Conservation (phyloP, 176 grass and related monocot species). For the Secale cereale region DNA sequence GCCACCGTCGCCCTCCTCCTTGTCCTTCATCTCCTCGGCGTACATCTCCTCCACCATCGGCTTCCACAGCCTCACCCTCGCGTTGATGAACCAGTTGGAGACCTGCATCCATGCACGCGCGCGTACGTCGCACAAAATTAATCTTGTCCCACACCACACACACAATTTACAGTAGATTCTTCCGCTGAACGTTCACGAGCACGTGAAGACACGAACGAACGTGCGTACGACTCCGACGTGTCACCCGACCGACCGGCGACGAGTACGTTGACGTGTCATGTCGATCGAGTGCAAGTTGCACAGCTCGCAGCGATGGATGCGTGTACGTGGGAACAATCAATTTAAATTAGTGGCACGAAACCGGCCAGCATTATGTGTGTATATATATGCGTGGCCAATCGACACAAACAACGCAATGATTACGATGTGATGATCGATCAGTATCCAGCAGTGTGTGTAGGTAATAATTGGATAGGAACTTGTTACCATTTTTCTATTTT, state of each 20-base stretch:
- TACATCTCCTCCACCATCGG: conserved; percentile 92
- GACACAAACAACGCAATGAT: conserved; percentile 20
- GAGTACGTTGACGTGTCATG: conserved; percentile 7
- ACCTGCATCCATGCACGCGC: conserved; percentile 38
- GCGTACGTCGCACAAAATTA: not conserved
- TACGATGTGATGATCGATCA: conserved; percentile 25
- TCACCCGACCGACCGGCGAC: conserved; percentile 6
- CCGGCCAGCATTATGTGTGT: not conserved
- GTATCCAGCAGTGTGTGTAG: not conserved
- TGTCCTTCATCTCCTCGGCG: conserved; percentile 63
- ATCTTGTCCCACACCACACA: not conserved
- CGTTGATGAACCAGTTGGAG: conserved; percentile 69
- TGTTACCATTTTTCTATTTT: not conserved
- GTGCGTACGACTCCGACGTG: conserved; percentile 31
- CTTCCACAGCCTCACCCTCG: conserved; percentile 69
- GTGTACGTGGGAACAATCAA: conserved; percentile 27
- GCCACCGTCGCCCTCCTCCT: conserved; percentile 16
- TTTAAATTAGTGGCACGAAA: conserved; percentile 25
- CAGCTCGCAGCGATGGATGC: not conserved
- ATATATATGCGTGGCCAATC: not conserved
- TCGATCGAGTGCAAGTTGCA: not conserved
- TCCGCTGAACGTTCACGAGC: not conserved
- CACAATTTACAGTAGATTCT: not conserved
- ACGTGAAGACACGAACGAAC: not conserved
- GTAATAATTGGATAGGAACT: conserved; percentile 6